A percentile compares a stretch with the other conserved stretches of the same genome.
phyloP scores from a whole-genome alignment of 176 grass and related monocot species.

The Bromus sterilis region DNA sequence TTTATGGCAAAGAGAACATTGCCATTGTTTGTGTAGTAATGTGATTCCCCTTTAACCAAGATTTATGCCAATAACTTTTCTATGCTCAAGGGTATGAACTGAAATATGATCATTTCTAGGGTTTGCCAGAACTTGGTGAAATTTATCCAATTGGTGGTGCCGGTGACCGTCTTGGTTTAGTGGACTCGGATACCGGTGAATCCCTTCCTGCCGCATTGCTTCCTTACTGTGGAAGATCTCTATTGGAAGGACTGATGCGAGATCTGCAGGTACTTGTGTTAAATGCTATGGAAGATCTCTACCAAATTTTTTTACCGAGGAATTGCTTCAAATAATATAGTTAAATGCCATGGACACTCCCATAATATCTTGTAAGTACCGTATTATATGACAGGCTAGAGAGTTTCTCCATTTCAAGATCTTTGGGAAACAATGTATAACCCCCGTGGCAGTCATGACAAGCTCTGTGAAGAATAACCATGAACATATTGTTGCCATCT shows the following conservation, averaged over 20 bases:
- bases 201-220: conserved; percentile 93
- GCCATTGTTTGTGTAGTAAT: neutral
- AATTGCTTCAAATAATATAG: neutral
- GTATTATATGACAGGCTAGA: conserved; percentile 51
- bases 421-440: conserved; percentile 79
- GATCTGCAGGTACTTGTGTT: conserved; percentile 74
- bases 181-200: conserved; percentile 67
- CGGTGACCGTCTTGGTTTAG: conserved; percentile 89
- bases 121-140: conserved; percentile 94
- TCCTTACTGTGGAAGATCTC: conserved; percentile 77
- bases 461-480: conserved; percentile 98
- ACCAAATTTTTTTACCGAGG: neutral
- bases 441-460: conserved; percentile 96
- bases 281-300: too few species aligned
- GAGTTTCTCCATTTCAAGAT: conserved; percentile 96
- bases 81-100: conserved; percentile 4
- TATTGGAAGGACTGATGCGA: conserved; percentile 85
- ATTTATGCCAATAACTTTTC: neutral
- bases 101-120: conserved; percentile 62
- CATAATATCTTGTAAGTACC: neutral
- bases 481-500: conserved; percentile 71
- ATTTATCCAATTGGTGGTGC: conserved; percentile 99
- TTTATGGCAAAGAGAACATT: neutral
- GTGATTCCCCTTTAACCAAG: neutral
- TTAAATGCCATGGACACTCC: neutral